phyloP scores from a whole-genome alignment of 495 filamentous ascomycete species.

The Penicillium atrosanguineum region DNA sequence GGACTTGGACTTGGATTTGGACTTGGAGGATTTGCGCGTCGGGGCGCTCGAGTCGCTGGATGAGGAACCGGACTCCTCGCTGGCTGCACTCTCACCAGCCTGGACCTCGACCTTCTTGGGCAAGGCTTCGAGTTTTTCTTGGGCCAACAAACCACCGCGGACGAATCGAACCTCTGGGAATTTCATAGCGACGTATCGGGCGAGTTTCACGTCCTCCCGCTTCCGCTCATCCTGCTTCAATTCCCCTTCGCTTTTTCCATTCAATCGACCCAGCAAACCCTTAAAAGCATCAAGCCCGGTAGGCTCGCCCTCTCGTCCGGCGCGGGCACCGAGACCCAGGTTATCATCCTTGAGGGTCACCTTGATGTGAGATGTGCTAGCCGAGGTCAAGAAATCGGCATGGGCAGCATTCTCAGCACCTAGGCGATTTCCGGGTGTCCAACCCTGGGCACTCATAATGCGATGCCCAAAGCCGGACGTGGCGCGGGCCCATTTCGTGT shows the following conservation, averaged over 20 bases:
- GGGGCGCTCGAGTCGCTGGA: conserved; percentile 6
- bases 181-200: conserved; percentile 64
- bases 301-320: conserved; percentile 62
- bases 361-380: conserved; percentile 73
- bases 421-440: conserved; percentile 78
- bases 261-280: conserved; percentile 79
- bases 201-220: conserved; percentile 61
- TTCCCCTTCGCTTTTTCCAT: conserved; percentile 73
- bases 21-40: conserved; percentile 14
- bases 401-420: conserved; percentile 73
- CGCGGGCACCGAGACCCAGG: conserved; percentile 79
- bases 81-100: conserved; percentile 1
- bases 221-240: conserved; percentile 62
- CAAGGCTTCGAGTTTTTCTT: conserved; percentile 52
- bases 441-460: conserved; percentile 83
- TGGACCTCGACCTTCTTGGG: conserved; percentile 24
- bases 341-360: conserved; percentile 85
- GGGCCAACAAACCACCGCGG: conserved; percentile 71
- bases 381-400: conserved; percentile 68
- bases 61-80: conserved; percentile 7
- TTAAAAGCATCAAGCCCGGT: conserved; percentile 83
- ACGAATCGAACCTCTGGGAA: conserved; percentile 79
- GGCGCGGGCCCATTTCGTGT: conserved; percentile 83
- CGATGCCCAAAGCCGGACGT: conserved; percentile 80
- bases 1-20: conserved; percentile 9